Evolutionary conservation across 768 basidiomycete genomes (phyloP).

Genomic region (Termitomyces sp.): DNA sequence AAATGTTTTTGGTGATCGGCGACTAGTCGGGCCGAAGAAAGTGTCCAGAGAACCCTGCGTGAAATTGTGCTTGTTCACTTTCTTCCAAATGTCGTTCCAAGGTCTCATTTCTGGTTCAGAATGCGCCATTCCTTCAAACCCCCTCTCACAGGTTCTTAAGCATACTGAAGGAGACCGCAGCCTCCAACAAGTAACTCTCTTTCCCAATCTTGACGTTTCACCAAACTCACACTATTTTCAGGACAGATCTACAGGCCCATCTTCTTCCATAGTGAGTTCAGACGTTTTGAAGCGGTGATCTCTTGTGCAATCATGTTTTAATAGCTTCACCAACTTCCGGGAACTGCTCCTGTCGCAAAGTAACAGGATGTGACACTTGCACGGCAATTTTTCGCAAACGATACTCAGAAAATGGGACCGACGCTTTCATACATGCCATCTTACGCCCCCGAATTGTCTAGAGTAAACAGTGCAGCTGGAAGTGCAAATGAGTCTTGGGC

Average conservation of each 20-base stretch:
- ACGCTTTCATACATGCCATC: constrained; percentile 16
- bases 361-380: constrained; percentile 72
- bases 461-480: constrained; percentile 20
- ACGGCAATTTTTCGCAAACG: constrained; percentile 70
- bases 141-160: constrained; percentile 84
- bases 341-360: constrained; percentile 42
- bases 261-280: constrained; percentile 56
- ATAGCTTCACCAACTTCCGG: constrained; percentile 75
- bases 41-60: neutral
- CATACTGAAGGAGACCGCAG: constrained; percentile 87
- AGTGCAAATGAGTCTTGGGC: constrained; percentile 50
- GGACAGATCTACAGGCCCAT: constrained; percentile 74
- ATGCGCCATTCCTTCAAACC: constrained; percentile 80
- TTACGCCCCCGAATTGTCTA: constrained; percentile 16
- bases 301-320: neutral
- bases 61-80: neutral
- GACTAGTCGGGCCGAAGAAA: constrained; percentile 6
- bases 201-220: neutral
- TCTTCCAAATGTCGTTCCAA: constrained; percentile 60
- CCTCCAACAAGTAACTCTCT: constrained; percentile 65
- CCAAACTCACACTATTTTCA: constrained; percentile 20
- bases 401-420: constrained; percentile 26
- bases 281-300: neutral
- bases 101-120: constrained; percentile 84
- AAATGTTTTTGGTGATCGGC: neutral